Base-by-base conservation (phyloP, 352 stramenopile species). In the Globisporangium nunn region DNA sequence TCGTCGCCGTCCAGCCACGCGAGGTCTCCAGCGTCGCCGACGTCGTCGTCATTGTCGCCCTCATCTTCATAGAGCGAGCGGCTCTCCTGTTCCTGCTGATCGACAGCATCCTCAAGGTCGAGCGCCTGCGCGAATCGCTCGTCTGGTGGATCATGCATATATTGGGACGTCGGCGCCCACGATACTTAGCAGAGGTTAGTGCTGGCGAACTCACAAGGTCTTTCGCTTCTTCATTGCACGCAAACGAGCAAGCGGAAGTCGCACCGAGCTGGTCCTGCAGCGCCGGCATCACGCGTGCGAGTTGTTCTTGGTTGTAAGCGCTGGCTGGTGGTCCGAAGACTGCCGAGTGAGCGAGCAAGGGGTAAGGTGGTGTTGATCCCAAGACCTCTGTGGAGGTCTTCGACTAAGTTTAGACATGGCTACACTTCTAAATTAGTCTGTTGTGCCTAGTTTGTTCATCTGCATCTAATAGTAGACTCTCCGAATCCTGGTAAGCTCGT, bases 211-310 rank as follows among this genome's bases (percentile, higher is more conserved):
- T 8, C 6, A 37, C 33, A 37, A 0, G 23, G 23, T 1, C 23
- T 23, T 23, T 23, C 23, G 23, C 23, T 23, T 23, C 3, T 37
- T 37, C 33, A 40, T 40, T 2, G 29, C 8, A 49, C 14, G 28
- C 29, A 51, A 30, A 31, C 33, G 40, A 15, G 47, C 29, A 40
- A n/a, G 1, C 15, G 14, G 30, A n/a, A 30, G 11, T 28, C 59
- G 7, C 51, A 84, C 74, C 64, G 23, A 84, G 58, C 54, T 78
- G 62, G 37, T 78, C 72, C 30, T 75, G 68, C 28, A 77, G 56
- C 56, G 66, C 63, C 15, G 67, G 69, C 74, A 81, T 84, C 35
- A 14, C 35, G 35, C 10, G 33, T 15, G 48, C 31, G 6, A 23
- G 35, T 40, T 14, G 6, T 6, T 7, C 18, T 23, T 23, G 23